Evolutionary conservation across 164 flowering plant genomes (phyloP).

Genomic region (Dillenia suffruticosa): DNA sequence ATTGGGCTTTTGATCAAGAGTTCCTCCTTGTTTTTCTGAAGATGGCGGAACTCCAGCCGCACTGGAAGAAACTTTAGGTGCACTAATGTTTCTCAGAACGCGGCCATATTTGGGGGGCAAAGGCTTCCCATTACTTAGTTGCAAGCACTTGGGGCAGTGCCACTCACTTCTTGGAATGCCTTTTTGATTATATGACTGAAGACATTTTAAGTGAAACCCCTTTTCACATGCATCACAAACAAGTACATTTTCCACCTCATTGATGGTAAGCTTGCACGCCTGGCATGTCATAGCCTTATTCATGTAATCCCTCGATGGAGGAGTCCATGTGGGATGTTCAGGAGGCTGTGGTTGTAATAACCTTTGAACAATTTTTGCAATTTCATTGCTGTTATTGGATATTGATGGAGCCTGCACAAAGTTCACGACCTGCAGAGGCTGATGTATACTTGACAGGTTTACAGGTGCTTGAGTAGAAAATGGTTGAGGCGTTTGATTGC

Average conservation of each 20-base stretch:
- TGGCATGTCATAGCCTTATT: conserved; percentile 72
- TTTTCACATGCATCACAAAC: conserved; percentile 96
- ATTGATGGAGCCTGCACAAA: conserved; percentile 31
- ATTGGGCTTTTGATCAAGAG: conserved; percentile 33
- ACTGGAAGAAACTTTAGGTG: conserved; percentile 36
- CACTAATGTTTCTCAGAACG: conserved; percentile 55
- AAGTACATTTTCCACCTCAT: conserved; percentile 67
- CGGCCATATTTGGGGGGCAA: conserved; percentile 96
- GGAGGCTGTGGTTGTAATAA: conserved; percentile 56
- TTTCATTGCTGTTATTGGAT: conserved; percentile 53
- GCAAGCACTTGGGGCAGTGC: conserved; percentile 80
- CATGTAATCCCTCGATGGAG: conserved; percentile 93
- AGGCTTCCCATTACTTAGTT: conserved; percentile 71
- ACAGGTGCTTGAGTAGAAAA: conserved; percentile 36
- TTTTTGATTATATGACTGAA: conserved; percentile 53
- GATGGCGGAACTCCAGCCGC: conserved; percentile 32
- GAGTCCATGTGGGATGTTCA: conserved; percentile 65
- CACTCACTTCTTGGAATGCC: conserved; percentile 79
- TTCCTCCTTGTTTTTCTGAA: conserved; percentile 39
- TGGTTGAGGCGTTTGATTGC: conserved; percentile 40
- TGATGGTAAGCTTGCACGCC: conserved; percentile 50
- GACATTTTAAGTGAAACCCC: conserved; percentile 81
- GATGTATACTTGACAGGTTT: conserved; percentile 31
- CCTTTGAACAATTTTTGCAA: conserved; percentile 69
- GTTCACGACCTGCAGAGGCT: conserved; percentile 39